Evolutionary conservation across 225 moss, liverwort and hornwort species (phyloP).

Genomic region (Climacium dendroides): DNA sequence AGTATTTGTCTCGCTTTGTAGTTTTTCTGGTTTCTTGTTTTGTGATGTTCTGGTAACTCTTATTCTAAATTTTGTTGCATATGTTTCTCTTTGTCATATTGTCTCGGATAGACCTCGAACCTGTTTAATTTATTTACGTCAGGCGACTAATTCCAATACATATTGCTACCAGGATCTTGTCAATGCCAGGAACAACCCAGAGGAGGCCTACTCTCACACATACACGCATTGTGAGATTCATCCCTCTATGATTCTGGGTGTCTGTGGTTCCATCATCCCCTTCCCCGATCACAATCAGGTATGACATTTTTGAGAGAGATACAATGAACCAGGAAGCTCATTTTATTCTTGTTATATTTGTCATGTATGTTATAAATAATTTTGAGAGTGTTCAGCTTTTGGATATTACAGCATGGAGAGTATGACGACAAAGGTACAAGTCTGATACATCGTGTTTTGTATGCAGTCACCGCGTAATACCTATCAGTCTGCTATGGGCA

Average conservation of each 20-base stretch:
- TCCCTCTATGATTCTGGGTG: constrained; percentile 99
- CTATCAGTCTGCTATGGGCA: constrained; percentile 99
- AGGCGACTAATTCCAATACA: neutral
- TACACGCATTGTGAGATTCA: constrained; percentile 99
- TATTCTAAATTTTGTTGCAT: neutral
- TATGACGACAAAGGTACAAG: neutral
- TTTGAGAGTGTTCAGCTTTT: neutral
- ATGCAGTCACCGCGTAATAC: constrained; percentile 96
- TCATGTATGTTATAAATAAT: neutral
- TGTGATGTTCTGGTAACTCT: neutral
- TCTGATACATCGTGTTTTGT: neutral
- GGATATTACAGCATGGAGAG: neutral
- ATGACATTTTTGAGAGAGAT: neutral
- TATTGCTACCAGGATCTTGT: constrained; percentile 62
- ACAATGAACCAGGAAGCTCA: neutral
- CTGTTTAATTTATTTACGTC: neutral
- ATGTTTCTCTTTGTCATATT: neutral
- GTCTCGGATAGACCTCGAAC: neutral
- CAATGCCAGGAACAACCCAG: constrained; percentile 92
- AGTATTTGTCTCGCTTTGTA: neutral
- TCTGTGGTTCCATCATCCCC: constrained; percentile 98
- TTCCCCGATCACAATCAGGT: constrained; percentile 99
- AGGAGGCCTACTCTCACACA: constrained; percentile 90
- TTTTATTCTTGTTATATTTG: neutral
- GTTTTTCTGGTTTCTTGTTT: neutral